These are phyloP conservation scores for Didymellaceae sp. DNA, from an alignment of 2,329 filamentous ascomycete species.

Conservation along the genomic window DNA sequence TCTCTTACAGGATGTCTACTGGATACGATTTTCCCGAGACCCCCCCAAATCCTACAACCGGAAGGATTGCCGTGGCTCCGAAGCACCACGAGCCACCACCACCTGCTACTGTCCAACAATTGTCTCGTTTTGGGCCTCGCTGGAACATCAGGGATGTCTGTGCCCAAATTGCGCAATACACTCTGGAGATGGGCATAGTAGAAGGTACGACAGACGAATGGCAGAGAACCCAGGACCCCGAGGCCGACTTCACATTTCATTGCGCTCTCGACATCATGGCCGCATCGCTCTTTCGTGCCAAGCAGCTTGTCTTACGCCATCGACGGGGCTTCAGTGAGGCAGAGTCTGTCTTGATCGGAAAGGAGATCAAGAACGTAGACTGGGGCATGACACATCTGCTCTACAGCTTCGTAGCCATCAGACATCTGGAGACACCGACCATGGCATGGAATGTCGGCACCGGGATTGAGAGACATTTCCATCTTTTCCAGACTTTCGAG, in stretches of 20 bases:
- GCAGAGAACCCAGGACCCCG: slow-evolving; percentile 7
- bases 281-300: neutral
- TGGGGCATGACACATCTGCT: slow-evolving; percentile 9
- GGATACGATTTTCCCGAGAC: slow-evolving; percentile 6
- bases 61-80: slow-evolving; percentile 7
- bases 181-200: slow-evolving; percentile 11
- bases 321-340: slow-evolving; percentile 4
- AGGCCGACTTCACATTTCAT: slow-evolving; percentile 13
- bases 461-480: slow-evolving; percentile 14
- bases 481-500: slow-evolving; percentile 4
- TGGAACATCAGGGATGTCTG: slow-evolving; percentile 8
- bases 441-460: slow-evolving; percentile 14
- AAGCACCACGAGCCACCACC: slow-evolving; percentile 7
- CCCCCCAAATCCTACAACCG: neutral
- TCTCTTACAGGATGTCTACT: neutral
- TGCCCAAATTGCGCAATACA: slow-evolving; percentile 8
- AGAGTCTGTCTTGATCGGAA: slow-evolving; percentile 3
- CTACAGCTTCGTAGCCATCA: slow-evolving; percentile 7
- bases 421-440: slow-evolving; percentile 8
- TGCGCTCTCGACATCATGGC: slow-evolving; percentile 10
- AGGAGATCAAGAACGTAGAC: slow-evolving; percentile 9
- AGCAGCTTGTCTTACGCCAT: slow-evolving; percentile 3
- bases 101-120: slow-evolving; percentile 2
- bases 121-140: slow-evolving; percentile 5
- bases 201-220: slow-evolving; percentile 15